These are phyloP conservation scores for Neurospora tetrasperma DNA, from an alignment of 495 filamentous ascomycete species.

Conservation along the genomic window DNA sequence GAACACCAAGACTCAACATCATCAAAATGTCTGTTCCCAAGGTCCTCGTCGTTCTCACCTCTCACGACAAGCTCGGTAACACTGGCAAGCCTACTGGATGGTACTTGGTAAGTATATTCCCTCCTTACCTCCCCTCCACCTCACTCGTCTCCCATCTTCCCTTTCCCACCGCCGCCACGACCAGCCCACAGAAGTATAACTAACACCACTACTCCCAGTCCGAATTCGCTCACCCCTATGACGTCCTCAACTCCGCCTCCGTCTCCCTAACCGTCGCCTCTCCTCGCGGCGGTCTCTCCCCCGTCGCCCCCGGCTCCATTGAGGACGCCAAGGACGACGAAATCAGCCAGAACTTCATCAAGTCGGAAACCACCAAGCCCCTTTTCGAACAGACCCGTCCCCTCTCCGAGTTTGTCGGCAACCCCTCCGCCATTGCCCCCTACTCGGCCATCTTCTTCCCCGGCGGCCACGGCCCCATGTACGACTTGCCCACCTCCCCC, in stretches of 20 bases:
- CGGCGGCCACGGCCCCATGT: constrained; percentile 76
- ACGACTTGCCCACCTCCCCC: constrained; percentile 46
- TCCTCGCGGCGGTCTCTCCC: constrained; percentile 55
- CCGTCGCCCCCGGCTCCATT: constrained; percentile 56
- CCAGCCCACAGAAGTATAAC: neutral
- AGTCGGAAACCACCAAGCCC: constrained; percentile 27
- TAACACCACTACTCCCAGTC: constrained; percentile 27
- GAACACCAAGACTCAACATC: constrained; percentile 1
- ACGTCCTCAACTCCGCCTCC: constrained; percentile 43
- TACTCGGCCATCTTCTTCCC: constrained; percentile 53
- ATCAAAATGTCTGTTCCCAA: constrained; percentile 38
- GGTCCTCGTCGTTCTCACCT: constrained; percentile 60
- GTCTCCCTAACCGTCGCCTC: constrained; percentile 52
- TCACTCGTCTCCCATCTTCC: neutral
- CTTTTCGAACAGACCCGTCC: constrained; percentile 56
- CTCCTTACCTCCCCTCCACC: neutral
- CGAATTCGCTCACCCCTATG: constrained; percentile 62
- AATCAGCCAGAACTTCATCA: constrained; percentile 37
- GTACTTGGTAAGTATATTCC: constrained; percentile 42
- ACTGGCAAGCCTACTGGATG: constrained; percentile 51
- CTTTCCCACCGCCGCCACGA: neutral
- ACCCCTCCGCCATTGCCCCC: constrained; percentile 46
- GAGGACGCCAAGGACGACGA: constrained; percentile 48
- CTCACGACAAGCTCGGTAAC: constrained; percentile 42
- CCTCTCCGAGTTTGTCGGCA: constrained; percentile 40